Base-by-base conservation (phyloP, 2,329 filamentous ascomycete species). In the Trichoderma lentiforme region DNA sequence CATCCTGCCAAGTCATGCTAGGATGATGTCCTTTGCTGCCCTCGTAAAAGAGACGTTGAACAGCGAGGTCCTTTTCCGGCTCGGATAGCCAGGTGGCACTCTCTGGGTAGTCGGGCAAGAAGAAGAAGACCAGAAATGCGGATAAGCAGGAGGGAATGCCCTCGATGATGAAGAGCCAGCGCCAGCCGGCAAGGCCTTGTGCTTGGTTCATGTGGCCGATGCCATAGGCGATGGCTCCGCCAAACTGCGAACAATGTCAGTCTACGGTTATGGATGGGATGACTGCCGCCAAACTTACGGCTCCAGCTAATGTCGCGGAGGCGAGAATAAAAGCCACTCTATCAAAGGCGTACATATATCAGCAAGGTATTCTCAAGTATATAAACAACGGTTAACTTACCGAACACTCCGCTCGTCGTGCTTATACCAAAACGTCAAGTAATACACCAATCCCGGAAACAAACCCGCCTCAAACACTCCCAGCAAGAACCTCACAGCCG, bases 371-470 rank as follows among this genome's bases (percentile, higher is more conserved):
- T 28, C 14, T 5, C 32, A 36, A 21, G 3, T 15, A 36, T 6
- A 36, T 24, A n/a, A n/a, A n/a, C n/a, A n/a, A n/a, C 6, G 1
- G 12, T 3, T 9, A 21, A 76, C 79, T 73, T 68, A 81, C 79
- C 81, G 86, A n/a, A 93, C 81, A 26, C 90, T 91, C 4, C 92
- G 86, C 80, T 94, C 92, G 21, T 88, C 86, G 75, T 89, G 88
- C 58, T 87, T 89, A 79, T 94, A 94, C 86, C 92, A 94, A 73
- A 93, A 89, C 0, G 92, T 93, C 62, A 94, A 82, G 75, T 93
- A 93, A 79, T 89, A 83, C 0, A 89, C 87, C 74, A 93, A 81
- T 0, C 80, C 80, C 0, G 80, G 80, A 73, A 93, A 93, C 1
- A 93, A 81, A 0, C 91, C 92, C 4, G 91, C 91, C 81, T 94